Conservation (phyloP, 2,329 filamentous ascomycete species). For the Pseudogymnoascus sp. region DNA sequence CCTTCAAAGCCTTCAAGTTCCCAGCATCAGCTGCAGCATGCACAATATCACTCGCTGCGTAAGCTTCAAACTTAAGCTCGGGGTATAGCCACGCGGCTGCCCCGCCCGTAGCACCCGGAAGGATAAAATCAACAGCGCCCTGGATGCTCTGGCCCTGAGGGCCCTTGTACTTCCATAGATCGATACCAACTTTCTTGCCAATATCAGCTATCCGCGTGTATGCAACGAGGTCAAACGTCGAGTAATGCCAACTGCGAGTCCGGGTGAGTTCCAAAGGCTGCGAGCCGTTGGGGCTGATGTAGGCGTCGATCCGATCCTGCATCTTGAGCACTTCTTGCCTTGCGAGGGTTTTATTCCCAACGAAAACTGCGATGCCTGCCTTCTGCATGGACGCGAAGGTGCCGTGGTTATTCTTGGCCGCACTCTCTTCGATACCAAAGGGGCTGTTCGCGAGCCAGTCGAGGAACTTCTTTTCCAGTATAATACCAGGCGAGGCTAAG, state of each 20-base stretch:
- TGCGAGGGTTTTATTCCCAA: constrained; percentile 15
- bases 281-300: constrained; percentile 20
- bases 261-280: constrained; percentile 22
- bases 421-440: constrained; percentile 18
- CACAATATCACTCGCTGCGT: constrained; percentile 22
- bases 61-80: constrained; percentile 20
- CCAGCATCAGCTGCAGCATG: constrained; percentile 21
- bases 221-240: constrained; percentile 22
- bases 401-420: constrained; percentile 23
- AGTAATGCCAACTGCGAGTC: constrained; percentile 25
- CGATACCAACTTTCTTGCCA: constrained; percentile 18
- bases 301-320: constrained; percentile 15
- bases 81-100: constrained; percentile 17
- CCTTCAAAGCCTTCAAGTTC: constrained; percentile 14
- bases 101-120: constrained; percentile 20
- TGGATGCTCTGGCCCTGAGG: constrained; percentile 19
- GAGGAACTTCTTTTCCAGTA: constrained; percentile 20
- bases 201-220: constrained; percentile 17
- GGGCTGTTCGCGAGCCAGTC: constrained; percentile 20
- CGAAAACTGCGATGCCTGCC: constrained; percentile 21
- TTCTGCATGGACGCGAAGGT: constrained; percentile 22
- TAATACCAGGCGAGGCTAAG: constrained; percentile 25
- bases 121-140: constrained; percentile 19
- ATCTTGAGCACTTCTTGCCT: constrained; percentile 10
- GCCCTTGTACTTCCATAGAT: constrained; percentile 19